These are phyloP conservation scores for Penicillium polonicum DNA, from an alignment of 2,329 filamentous ascomycete genomes.

Conservation along the genomic window DNA sequence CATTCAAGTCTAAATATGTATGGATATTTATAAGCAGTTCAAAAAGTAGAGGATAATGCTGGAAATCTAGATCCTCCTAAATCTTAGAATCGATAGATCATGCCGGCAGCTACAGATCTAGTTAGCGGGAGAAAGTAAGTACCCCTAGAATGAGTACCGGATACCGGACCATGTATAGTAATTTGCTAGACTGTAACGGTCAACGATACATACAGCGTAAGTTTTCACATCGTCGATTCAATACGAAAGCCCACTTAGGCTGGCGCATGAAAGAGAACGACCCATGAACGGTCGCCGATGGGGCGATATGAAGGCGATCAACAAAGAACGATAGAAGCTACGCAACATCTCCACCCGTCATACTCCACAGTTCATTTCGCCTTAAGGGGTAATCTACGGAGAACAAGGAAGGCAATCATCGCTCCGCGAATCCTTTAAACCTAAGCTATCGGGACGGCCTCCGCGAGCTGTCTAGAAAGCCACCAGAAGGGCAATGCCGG, in stretches of 20 bases:
- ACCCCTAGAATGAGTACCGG: background rate
- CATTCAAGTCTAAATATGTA: background rate
- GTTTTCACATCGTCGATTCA: background rate
- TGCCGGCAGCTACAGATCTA: background rate
- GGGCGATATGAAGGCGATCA: slow-evolving; percentile 1
- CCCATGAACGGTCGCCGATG: slow-evolving; percentile 1
- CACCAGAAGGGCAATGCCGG: slow-evolving; percentile 3
- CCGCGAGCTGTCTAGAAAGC: slow-evolving; percentile 12
- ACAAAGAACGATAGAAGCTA: slow-evolving; percentile 8
- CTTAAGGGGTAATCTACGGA: background rate
- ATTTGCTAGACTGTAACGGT: slow-evolving; percentile 1
- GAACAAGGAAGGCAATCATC: background rate
- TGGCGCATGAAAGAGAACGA: background rate
- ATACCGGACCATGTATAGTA: background rate
- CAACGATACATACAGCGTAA: background rate
- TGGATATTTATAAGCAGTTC: background rate
- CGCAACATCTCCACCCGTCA: background rate
- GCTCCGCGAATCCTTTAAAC: background rate
- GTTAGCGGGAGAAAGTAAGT: background rate
- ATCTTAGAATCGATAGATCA: background rate
- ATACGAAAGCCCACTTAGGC: slow-evolving; percentile 5
- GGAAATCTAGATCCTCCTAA: background rate
- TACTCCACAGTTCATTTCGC: slow-evolving; percentile 12
- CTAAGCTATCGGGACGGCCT: slow-evolving; percentile 10
- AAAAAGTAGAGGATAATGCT: background rate